Evolutionary conservation across 1,284 basidiomycete species (phyloP), one percentile per base, ranked within the genome.

Genomic region (Boletus semigastroideus): DNA sequence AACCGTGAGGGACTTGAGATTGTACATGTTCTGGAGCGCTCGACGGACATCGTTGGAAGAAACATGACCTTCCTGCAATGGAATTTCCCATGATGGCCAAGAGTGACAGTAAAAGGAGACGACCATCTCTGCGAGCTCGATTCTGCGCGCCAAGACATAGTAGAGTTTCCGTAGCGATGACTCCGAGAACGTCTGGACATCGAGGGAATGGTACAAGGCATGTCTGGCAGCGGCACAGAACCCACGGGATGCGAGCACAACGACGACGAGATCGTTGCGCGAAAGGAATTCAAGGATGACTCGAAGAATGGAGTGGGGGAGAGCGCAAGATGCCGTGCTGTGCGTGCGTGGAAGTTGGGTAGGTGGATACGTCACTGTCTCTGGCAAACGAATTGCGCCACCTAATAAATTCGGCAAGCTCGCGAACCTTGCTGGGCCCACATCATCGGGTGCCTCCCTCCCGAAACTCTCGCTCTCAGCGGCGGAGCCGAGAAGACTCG

Each of bases 21-120:
- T 63, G 13, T 41, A 42, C 68, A 67, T 70, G 38, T 70, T 69
- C 34, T 55, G 62, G 28, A 67, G 56, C 13, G 65, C 68, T 14
- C 22, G 55, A 22, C 59, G 52, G 46, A 70, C 48, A 19, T 59
- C 52, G 16, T 48, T 25, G 7, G 55, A 50, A 16, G 56, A 38
- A 33, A 20, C 17, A 16, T 16, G 34, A 25, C 39, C 51, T 27
- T 59, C 55, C 3, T 48, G 13, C 2, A 45, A 53, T n/a, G 37
- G 20, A 25, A 48, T 44, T n/a, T 51, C 49, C 42, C 46, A 52
- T 12, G 56, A 51, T 14, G 61, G 55, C 64, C 60, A 66, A n/a
- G 57, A 54, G 31, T 47, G 57, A 48, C 65, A 70, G 11, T 41
- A 40, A 28, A 67, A 55, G 7, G 64, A 56, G 36, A 50, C 43